These are phyloP conservation scores for Umbilicus rupestris DNA, from an alignment of 164 flowering plant species.

Conservation along the genomic window DNA sequence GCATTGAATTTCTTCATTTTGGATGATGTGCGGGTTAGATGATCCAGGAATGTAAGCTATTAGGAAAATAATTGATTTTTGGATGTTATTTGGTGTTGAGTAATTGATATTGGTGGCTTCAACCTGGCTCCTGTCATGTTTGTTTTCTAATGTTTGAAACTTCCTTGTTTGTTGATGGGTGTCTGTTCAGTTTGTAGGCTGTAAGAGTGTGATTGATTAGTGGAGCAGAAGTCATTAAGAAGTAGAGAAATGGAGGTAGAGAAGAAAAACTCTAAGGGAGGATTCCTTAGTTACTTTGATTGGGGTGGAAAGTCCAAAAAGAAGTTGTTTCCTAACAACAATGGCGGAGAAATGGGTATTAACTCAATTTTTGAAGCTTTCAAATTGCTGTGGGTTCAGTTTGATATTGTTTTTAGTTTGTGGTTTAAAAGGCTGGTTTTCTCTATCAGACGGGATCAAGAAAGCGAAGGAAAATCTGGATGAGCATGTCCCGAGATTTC, in stretches of 20 bases:
- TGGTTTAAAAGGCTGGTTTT: conserved; percentile 7
- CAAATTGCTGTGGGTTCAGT: not conserved
- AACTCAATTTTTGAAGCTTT: not conserved
- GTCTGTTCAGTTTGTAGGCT: not conserved
- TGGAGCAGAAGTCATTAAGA: not conserved
- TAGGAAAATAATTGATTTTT: not conserved
- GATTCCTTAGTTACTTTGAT: conserved; percentile 55
- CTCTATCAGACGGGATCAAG: conserved; percentile 20
- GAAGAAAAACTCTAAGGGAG: conserved; percentile 43
- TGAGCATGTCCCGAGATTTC: conserved; percentile 15
- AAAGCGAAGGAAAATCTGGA: conserved; percentile 27
- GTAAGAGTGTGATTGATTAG: not conserved
- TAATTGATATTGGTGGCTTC: too few species aligned
- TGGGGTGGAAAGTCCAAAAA: conserved; percentile 63
- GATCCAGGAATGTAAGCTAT: not conserved
- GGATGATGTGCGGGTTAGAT: too few species aligned
- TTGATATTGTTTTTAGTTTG: not conserved
- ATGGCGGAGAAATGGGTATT: conserved; percentile 12
- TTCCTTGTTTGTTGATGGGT: not conserved
- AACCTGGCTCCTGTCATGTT: too few species aligned
- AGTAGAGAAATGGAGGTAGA: conserved; percentile 40
- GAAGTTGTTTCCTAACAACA: conserved; percentile 40
- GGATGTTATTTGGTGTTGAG: not conserved
- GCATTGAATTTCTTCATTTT: not conserved
- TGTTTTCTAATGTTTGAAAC: not conserved